A percentile compares a stretch with the other conserved stretches of the same genome.
phyloP scores from a whole-genome alignment of 2,329 filamentous ascomycete species.

The Sclerotiophoma versabilis region DNA sequence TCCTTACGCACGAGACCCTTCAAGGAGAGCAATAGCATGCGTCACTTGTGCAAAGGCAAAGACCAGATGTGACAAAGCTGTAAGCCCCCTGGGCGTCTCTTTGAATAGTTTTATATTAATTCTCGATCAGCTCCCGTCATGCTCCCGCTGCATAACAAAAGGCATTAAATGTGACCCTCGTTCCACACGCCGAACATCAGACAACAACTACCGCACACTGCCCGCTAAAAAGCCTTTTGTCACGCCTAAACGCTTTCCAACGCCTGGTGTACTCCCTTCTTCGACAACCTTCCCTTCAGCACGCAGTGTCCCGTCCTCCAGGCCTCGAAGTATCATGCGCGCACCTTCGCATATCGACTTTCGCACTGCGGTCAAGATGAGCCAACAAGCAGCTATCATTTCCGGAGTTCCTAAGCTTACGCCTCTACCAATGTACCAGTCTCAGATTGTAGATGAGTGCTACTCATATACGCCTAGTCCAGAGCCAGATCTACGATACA shows the following conservation, averaged over 20 bases:
- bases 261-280: slow-evolving; percentile 30
- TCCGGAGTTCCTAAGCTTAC: slow-evolving; percentile 36
- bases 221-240: slow-evolving; percentile 35
- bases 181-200: slow-evolving; percentile 48
- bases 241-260: slow-evolving; percentile 34
- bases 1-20: slow-evolving; percentile 41
- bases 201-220: slow-evolving; percentile 40
- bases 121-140: slow-evolving; percentile 40
- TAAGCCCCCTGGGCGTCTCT: slow-evolving; percentile 16
- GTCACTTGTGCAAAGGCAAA: slow-evolving; percentile 50
- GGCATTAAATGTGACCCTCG: slow-evolving; percentile 46
- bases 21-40: slow-evolving; percentile 48
- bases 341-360: slow-evolving; percentile 41
- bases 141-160: slow-evolving; percentile 46
- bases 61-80: slow-evolving; percentile 49
- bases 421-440: slow-evolving; percentile 35
- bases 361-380: slow-evolving; percentile 35
- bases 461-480: slow-evolving; percentile 34
- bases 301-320: slow-evolving; percentile 30
- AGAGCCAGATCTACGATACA: slow-evolving; percentile 31
- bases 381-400: slow-evolving; percentile 31
- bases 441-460: slow-evolving; percentile 34
- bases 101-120: not conserved
- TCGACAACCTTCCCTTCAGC: slow-evolving; percentile 29
- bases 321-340: slow-evolving; percentile 29